A percentile compares a stretch with the other conserved stretches of the same genome.
phyloP scores from a whole-genome alignment of 148 eudicot genomes.

The Chenopodium berlandieri region DNA sequence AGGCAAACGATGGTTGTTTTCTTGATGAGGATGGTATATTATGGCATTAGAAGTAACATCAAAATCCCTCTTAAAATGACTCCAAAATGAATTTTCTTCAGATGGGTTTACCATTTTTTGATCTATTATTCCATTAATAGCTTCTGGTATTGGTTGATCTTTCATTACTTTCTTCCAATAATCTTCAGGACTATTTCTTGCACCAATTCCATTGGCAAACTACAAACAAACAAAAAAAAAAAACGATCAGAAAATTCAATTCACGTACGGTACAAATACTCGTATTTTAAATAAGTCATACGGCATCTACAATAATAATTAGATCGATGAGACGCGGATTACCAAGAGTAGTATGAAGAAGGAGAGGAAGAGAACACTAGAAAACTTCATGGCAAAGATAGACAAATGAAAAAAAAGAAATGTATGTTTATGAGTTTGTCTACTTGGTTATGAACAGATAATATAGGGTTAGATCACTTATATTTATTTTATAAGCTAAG shows the following conservation, averaged over 20 bases:
- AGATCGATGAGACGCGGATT: not conserved
- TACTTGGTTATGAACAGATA: constrained; percentile 12
- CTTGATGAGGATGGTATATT: constrained; percentile 33
- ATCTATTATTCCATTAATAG: constrained; percentile 32
- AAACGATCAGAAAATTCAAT: not conserved
- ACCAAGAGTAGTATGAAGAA: constrained; percentile 34
- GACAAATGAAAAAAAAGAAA: not conserved
- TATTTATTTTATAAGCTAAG: constrained; percentile 1
- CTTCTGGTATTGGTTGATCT: constrained; percentile 39
- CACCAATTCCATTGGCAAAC: constrained; percentile 26
- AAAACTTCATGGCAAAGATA: constrained; percentile 24
- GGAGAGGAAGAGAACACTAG: constrained; percentile 20
- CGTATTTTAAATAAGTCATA: too few relatives aligned
- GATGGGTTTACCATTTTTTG: constrained; percentile 12
- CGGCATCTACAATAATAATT: too few relatives aligned
- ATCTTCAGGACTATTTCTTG: constrained; percentile 38
- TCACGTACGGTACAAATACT: too few relatives aligned
- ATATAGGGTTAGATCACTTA: not conserved
- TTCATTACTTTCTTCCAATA: constrained; percentile 40
- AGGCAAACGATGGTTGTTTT: not conserved
- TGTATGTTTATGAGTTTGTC: not conserved
- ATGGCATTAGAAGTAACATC: constrained; percentile 36
- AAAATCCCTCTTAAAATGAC: constrained; percentile 34
- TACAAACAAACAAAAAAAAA: constrained; percentile 10
- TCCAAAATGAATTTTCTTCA: constrained; percentile 15